phyloP scores from a whole-genome alignment of 306 rosid genomes.

The Elaeagnus macrophylla region DNA sequence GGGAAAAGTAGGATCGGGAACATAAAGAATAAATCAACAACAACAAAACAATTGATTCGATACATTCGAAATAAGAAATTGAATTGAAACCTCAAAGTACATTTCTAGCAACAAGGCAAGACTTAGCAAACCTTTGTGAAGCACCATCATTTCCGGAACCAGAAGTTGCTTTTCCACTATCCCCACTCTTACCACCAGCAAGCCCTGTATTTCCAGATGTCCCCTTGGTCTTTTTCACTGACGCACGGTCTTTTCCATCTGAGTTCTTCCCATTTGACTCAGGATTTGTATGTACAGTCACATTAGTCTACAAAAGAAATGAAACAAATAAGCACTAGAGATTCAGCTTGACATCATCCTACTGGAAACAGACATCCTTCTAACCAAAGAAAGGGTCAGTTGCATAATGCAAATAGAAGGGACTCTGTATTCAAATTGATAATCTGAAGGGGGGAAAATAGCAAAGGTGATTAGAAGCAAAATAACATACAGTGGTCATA shows the following conservation, averaged over 20 bases:
- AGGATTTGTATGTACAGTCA: constrained; percentile 26
- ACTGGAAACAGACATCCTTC: neutral
- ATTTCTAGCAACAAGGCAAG: constrained; percentile 9
- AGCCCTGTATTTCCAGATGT: constrained; percentile 35
- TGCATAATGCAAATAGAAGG: neutral
- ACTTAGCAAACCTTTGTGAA: constrained; percentile 65
- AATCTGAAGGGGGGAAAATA: neutral
- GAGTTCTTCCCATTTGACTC: constrained; percentile 60
- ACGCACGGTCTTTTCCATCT: constrained; percentile 63
- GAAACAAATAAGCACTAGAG: constrained; percentile 9
- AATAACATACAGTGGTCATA: constrained; percentile 55
- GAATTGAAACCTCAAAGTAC: constrained; percentile 9
- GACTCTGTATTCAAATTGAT: neutral
- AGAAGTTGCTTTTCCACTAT: constrained; percentile 72
- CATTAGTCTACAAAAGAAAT: constrained; percentile 49
- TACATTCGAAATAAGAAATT: neutral
- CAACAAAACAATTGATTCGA: neutral
- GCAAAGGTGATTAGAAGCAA: neutral
- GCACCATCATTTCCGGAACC: constrained; percentile 85
- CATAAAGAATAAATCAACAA: neutral
- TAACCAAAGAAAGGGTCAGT: neutral
- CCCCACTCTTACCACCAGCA: constrained; percentile 56
- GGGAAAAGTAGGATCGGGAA: neutral
- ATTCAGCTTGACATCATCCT: constrained; percentile 15
- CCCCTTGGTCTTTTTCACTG: constrained; percentile 62